A percentile compares a stretch with the other conserved stretches of the same genome.
These are phyloP conservation scores for Podospora didyma DNA, from an alignment of 495 filamentous ascomycete genomes.

Conservation along the genomic window DNA sequence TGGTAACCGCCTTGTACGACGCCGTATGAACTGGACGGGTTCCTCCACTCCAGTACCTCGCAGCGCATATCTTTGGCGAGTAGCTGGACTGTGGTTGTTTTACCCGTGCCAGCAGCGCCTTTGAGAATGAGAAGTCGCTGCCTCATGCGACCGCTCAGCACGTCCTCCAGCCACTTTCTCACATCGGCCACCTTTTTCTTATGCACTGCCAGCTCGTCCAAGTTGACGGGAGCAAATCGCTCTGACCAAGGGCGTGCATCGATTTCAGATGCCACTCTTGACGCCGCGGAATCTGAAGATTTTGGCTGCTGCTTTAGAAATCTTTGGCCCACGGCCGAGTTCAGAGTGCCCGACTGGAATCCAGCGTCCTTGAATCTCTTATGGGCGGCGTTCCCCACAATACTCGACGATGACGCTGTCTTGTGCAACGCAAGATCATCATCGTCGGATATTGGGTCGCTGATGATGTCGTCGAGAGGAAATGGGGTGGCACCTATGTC, in stretches of 20 bases:
- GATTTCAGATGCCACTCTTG: constrained; percentile 21
- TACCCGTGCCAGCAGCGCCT: constrained; percentile 88
- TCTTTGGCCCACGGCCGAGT: constrained; percentile 23
- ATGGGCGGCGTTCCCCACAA: constrained; percentile 41
- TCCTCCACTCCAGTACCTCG: constrained; percentile 85
- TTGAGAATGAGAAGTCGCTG: constrained; percentile 78
- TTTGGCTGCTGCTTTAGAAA: constrained; percentile 31
- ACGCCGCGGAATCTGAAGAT: neutral
- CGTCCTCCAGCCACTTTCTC: constrained; percentile 70
- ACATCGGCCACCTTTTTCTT: constrained; percentile 91
- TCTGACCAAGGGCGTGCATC: constrained; percentile 79
- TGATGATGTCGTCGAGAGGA: constrained; percentile 43
- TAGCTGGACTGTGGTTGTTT: constrained; percentile 78
- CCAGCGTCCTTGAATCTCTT: constrained; percentile 35
- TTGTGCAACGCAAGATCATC: constrained; percentile 42
- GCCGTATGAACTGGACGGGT: constrained; percentile 61
- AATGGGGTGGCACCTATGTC: constrained; percentile 7
- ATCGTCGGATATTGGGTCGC: constrained; percentile 49
- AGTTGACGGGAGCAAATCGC: constrained; percentile 63
- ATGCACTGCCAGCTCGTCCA: constrained; percentile 88
- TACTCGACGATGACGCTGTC: constrained; percentile 33
- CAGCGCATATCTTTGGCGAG: constrained; percentile 68
- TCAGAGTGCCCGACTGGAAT: constrained; percentile 13
- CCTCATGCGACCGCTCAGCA: constrained; percentile 57
- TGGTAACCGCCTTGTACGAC: constrained; percentile 46